A percentile compares a stretch with the other conserved stretches of the same genome.
phyloP scores from a whole-genome alignment of 23 red algal species.

The Rhodosorus marinus region DNA sequence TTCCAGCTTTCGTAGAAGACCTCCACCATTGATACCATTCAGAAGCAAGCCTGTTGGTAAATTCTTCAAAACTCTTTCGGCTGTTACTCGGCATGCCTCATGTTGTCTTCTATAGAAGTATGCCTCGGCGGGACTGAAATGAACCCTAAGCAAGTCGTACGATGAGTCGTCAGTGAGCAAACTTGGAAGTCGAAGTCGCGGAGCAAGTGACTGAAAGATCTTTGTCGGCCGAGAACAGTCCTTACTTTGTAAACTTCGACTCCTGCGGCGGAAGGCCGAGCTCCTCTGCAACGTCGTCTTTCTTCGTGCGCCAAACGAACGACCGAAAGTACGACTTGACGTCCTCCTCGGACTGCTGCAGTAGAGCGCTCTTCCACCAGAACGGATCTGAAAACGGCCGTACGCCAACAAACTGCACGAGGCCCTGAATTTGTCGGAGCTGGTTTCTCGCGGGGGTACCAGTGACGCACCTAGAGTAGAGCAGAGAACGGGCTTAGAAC shows the following conservation, averaged over 20 bases:
- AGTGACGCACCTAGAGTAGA: slow-evolving; percentile 80
- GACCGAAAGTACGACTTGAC: slow-evolving; percentile 1
- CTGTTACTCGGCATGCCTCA: neutral
- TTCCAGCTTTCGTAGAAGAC: slow-evolving; percentile 9
- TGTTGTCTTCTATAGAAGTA: neutral
- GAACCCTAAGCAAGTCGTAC: neutral
- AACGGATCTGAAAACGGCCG: slow-evolving; percentile 5
- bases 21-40: neutral
- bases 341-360: slow-evolving; percentile 3
- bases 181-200: slow-evolving; percentile 11
- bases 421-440: slow-evolving; percentile 19
- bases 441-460: slow-evolving; percentile 48
- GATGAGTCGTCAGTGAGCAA: neutral
- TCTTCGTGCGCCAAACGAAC: slow-evolving; percentile 45
- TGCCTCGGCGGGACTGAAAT: neutral
- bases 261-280: slow-evolving; percentile 28
- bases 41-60: neutral
- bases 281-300: slow-evolving; percentile 35
- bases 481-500: no score
- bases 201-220: no score
- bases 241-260: slow-evolving; percentile 6
- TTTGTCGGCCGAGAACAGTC: slow-evolving; percentile 37
- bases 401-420: slow-evolving; percentile 27
- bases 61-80: no score
- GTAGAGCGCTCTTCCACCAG: slow-evolving; percentile 12